These are phyloP conservation scores for Citrullus amarus DNA, from an alignment of 306 rosid genomes.

Conservation along the genomic window DNA sequence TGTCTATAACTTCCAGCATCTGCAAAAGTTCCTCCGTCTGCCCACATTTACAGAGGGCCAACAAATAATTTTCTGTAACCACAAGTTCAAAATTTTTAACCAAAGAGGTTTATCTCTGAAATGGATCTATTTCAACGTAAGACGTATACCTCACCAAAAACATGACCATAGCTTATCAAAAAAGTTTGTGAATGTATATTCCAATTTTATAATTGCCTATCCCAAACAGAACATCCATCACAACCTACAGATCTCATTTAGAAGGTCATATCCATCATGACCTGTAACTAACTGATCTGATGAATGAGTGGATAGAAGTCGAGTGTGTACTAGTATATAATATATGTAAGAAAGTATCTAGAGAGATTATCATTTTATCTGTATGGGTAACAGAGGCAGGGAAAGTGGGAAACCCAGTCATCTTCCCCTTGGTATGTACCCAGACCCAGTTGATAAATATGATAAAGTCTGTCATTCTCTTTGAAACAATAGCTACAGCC, in stretches of 20 bases:
- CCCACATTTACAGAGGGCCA: conserved; percentile 74
- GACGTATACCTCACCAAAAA: background rate
- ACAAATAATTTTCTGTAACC: conserved; percentile 62
- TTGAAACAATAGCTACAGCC: background rate
- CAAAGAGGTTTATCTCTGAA: background rate
- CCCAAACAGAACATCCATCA: background rate
- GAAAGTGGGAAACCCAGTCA: background rate
- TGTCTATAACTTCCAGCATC: conserved; percentile 44
- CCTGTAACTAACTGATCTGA: background rate
- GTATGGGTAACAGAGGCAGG: background rate
- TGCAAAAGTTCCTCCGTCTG: conserved; percentile 47
- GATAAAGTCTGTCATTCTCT: background rate
- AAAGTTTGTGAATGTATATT: background rate
- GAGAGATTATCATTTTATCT: background rate
- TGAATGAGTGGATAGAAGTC: background rate
- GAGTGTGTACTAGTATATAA: background rate
- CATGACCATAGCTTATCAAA: background rate
- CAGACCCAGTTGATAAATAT: background rate
- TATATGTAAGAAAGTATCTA: background rate
- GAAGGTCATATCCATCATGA: background rate
- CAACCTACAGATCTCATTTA: background rate
- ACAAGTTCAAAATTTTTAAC: conserved; percentile 11
- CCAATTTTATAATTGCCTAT: background rate
- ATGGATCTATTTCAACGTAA: background rate
- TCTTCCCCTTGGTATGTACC: background rate